phyloP scores from a whole-genome alignment of 805 yeast species.

The Blastobotrys robertii region DNA sequence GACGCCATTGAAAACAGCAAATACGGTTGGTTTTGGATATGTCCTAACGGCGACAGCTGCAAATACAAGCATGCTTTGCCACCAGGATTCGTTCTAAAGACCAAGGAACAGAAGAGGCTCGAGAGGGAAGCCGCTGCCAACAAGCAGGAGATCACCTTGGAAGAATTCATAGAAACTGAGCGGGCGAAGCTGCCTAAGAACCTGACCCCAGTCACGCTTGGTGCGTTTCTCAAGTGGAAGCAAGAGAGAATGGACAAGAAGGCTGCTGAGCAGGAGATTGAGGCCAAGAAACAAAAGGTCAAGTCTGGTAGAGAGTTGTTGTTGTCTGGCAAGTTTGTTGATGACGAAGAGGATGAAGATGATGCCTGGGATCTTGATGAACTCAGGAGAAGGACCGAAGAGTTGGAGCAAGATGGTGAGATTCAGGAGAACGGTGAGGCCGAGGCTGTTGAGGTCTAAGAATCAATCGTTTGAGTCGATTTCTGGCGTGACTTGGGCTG shows the following conservation, averaged over 20 bases:
- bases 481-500: no score
- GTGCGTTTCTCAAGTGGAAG: constrained; percentile 79
- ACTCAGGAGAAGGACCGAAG: constrained; percentile 27
- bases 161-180: constrained; percentile 92
- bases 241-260: constrained; percentile 41
- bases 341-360: constrained; percentile 23
- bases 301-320: constrained; percentile 29
- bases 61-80: constrained; percentile 94
- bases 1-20: constrained; percentile 96
- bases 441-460: not conserved
- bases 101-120: constrained; percentile 87
- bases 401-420: constrained; percentile 1
- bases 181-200: constrained; percentile 70
- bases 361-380: constrained; percentile 30
- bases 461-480: no score
- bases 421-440: constrained; percentile 6
- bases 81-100: constrained; percentile 91
- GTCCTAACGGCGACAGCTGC: constrained; percentile 92
- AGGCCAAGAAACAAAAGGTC: constrained; percentile 33
- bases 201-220: constrained; percentile 75
- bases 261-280: constrained; percentile 28
- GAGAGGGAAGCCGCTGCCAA: constrained; percentile 77
- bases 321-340: constrained; percentile 30
- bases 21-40: constrained; percentile 98
- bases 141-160: constrained; percentile 86